Evolutionary conservation across 2,329 filamentous ascomycete genomes (phyloP).

Genomic region (Talaromyces verruculosus): DNA sequence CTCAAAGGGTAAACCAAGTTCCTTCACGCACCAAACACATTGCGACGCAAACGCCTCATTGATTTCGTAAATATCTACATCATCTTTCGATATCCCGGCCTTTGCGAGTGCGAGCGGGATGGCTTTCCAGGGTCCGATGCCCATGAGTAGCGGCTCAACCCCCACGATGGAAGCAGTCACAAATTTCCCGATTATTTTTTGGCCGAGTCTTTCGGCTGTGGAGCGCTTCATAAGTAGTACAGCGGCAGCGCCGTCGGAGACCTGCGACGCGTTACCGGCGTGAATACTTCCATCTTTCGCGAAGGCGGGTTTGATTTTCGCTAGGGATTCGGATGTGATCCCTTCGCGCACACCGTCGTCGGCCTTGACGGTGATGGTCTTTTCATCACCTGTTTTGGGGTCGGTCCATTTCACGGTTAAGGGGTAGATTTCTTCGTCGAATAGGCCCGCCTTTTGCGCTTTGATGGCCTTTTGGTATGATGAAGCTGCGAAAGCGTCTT

Average conservation of each 20-base stretch:
- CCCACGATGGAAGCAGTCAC: slow-evolving; percentile 82
- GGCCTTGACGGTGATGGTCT: slow-evolving; percentile 75
- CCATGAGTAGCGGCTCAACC: slow-evolving; percentile 92
- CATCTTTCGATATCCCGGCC: slow-evolving; percentile 79
- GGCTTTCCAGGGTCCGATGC: slow-evolving; percentile 89
- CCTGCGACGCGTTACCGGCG: slow-evolving; percentile 92
- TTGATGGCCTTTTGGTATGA: slow-evolving; percentile 87
- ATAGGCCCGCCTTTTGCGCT: slow-evolving; percentile 85
- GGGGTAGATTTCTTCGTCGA: slow-evolving; percentile 86
- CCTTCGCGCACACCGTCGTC: slow-evolving; percentile 86
- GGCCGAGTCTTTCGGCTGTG: slow-evolving; percentile 82
- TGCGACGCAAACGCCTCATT: slow-evolving; percentile 98
- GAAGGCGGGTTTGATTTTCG: slow-evolving; percentile 88
- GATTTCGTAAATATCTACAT: slow-evolving; percentile 97
- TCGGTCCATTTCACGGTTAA: slow-evolving; percentile 85
- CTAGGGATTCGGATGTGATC: slow-evolving; percentile 83
- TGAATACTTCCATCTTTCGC: slow-evolving; percentile 91
- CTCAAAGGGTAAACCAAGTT: slow-evolving; percentile 75
- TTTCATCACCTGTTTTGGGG: slow-evolving; percentile 83
- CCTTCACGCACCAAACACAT: slow-evolving; percentile 88
- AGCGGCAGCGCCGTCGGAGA: slow-evolving; percentile 92
- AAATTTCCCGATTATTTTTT: slow-evolving; percentile 89
- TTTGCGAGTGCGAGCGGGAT: slow-evolving; percentile 90
- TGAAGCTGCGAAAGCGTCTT: slow-evolving; percentile 90
- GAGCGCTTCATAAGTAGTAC: slow-evolving; percentile 94